Evolutionary conservation across 2,329 filamentous ascomycete genomes (phyloP).

Genomic region (Fusarium mexicanum): DNA sequence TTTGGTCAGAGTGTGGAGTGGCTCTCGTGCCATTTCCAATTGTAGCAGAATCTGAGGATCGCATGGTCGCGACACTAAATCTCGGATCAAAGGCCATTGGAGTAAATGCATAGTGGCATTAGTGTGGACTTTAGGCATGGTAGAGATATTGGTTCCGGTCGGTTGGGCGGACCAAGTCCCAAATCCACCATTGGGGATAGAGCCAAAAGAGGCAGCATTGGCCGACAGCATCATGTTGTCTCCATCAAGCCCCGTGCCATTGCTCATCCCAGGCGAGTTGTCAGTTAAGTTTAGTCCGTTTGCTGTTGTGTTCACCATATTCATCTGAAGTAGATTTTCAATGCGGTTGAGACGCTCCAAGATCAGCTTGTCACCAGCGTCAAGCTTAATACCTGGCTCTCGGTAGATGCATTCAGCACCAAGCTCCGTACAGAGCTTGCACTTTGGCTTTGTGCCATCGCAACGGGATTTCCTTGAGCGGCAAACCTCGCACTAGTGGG

Average conservation of each 20-base stretch:
- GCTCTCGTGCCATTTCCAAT: conserved; percentile 81
- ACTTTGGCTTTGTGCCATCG: conserved; percentile 83
- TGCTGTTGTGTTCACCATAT: conserved; percentile 60
- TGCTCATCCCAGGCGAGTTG: conserved; percentile 72
- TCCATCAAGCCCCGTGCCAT: conserved; percentile 68
- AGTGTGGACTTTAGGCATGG: conserved; percentile 86
- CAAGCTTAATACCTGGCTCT: conserved; percentile 86
- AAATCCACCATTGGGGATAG: conserved; percentile 71
- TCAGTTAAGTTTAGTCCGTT: conserved; percentile 66
- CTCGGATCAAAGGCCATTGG: conserved; percentile 82
- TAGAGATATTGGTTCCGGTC: conserved; percentile 74
- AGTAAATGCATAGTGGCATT: conserved; percentile 81
- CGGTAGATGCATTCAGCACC: conserved; percentile 86
- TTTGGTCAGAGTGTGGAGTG: conserved; percentile 73
- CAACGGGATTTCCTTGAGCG: conserved; percentile 83
- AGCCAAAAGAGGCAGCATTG: conserved; percentile 58
- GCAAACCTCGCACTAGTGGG: conserved; percentile 77
- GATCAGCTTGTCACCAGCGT: conserved; percentile 87
- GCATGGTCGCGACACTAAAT: conserved; percentile 79
- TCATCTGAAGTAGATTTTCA: conserved; percentile 80
- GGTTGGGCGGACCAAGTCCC: conserved; percentile 74
- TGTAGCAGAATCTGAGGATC: conserved; percentile 85
- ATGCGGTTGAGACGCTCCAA: conserved; percentile 81
- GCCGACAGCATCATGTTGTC: conserved; percentile 60
- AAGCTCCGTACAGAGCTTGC: conserved; percentile 83